These are phyloP conservation scores for Hypericum perforatum DNA, from an alignment of 345 rosid genomes.

Conservation along the genomic window DNA sequence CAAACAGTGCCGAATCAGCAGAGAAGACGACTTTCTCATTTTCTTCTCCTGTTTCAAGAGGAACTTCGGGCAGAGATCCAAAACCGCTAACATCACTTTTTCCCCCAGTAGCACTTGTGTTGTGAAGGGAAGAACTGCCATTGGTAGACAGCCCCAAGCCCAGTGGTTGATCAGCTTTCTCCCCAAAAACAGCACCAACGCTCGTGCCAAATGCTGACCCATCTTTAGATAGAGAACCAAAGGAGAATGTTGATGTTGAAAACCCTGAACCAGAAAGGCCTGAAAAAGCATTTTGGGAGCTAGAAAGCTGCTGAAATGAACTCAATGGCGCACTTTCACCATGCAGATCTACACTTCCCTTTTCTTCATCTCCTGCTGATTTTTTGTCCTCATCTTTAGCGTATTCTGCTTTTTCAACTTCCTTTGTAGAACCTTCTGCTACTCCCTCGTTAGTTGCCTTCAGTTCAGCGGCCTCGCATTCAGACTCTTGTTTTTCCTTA, in stretches of 20 bases:
- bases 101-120: conserved; percentile 33
- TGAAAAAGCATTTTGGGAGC: conserved; percentile 83
- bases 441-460: conserved; percentile 28
- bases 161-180: conserved; percentile 33
- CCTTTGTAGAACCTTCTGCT: conserved; percentile 26
- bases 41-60: conserved; percentile 91
- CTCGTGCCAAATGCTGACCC: conserved; percentile 33
- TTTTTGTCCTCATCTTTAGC: not conserved
- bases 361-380: conserved; percentile 5
- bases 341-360: conserved; percentile 30
- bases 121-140: conserved; percentile 50
- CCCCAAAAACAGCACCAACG: conserved; percentile 36
- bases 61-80: conserved; percentile 67
- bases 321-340: conserved; percentile 44
- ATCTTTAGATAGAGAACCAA: conserved; percentile 44
- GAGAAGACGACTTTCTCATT: conserved; percentile 67
- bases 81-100: conserved; percentile 54
- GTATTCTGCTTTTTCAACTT: conserved; percentile 5
- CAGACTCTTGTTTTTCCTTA: conserved; percentile 15
- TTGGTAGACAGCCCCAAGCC: conserved; percentile 46
- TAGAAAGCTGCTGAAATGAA: conserved; percentile 92
- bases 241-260: conserved; percentile 58
- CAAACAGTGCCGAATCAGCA: conserved; percentile 72
- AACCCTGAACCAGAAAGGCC: conserved; percentile 90
- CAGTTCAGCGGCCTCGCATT: conserved; percentile 30